Percentiles rank a stretch among this genome's conserved stretches.
Conservation (phyloP, 139 green algal genomes). For the Chlorella sorokiniana region DNA sequence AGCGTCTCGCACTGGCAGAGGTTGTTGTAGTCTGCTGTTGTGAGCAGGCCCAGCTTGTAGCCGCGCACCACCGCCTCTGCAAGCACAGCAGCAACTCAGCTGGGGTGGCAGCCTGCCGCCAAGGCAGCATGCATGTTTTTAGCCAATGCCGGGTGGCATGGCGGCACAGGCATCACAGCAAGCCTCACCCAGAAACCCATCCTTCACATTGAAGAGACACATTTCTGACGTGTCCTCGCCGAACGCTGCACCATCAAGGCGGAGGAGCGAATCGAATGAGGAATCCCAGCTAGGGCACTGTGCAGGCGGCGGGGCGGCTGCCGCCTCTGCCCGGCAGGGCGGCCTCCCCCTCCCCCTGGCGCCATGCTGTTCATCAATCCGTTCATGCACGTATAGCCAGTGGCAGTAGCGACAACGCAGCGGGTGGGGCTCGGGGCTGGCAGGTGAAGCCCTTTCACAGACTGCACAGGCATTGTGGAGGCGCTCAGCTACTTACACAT, state of each 20-base stretch:
- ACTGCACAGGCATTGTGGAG: neutral
- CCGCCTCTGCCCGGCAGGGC: too few relatives aligned
- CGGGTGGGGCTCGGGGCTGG: too few relatives aligned
- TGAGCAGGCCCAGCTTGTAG: conserved; percentile 87
- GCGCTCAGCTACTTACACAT: conserved; percentile 7
- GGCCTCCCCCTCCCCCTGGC: too few relatives aligned
- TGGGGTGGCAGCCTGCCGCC: neutral
- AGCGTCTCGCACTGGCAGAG: conserved; percentile 96
- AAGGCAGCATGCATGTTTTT: neutral
- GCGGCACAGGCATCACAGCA: conserved; percentile 14
- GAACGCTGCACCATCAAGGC: conserved; percentile 7
- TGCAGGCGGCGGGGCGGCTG: too few relatives aligned
- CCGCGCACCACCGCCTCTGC: conserved; percentile 96
- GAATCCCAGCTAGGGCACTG: neutral
- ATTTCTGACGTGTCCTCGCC: conserved; percentile 46
- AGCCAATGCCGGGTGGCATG: conserved; percentile 19
- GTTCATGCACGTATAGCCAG: too few relatives aligned
- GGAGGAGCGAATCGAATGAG: neutral
- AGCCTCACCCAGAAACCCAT: conserved; percentile 97
- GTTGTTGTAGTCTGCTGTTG: conserved; percentile 96
- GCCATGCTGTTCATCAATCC: too few relatives aligned
- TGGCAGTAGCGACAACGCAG: too few relatives aligned
- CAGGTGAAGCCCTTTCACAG: too few relatives aligned
- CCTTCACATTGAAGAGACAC: conserved; percentile 93
- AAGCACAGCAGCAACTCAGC: neutral